Base-by-base conservation (phyloP, 306 rosid species). In the Prunus padus region DNA sequence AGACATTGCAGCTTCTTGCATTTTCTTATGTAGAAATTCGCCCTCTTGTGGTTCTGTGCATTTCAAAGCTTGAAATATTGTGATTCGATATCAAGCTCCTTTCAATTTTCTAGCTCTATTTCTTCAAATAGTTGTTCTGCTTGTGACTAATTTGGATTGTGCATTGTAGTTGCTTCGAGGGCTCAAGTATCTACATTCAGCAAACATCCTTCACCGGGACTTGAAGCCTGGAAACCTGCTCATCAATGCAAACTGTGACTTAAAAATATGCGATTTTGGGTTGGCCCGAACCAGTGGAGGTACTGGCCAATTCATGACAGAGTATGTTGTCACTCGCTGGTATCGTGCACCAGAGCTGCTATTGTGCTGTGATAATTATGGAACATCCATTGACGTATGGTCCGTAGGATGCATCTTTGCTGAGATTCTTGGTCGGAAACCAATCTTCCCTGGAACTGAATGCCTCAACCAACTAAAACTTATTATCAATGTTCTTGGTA, bases 261-360 rank as follows among this genome's bases (percentile, higher is more conserved):
- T 91, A 72, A 91, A 94, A 87, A 94, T 94, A 69, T 94, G 97
- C 52, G 98, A 94, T 73, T 94, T 94, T 69, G 96, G 96, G 14
- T 83, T 91, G 56, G 96, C 98, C 8, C 80, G 97, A 81, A 94
- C 97, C 37, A 83, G 82, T 71, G 77, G 87, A 72, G 88, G 83
- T 11, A 81, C 59, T 52, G 92, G 82, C 13, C 88, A 91, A 81
- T 90, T 87, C 81, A 90, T 94, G 97, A 94, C 96, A 25, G 97
- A 91, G 82, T 91, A 93, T 81, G 97, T 93, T 63, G 97, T 91
- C 77, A 88, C 98, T 30, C 94, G 97, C 28, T 91, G 97, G 97
- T 90, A 94, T 60, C 96, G 98, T 8, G 97, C 98, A 9, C 98
- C 97, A 0, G 98, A 94, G 87, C 90, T 94, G 61, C 89, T 94